These are phyloP conservation scores for Cladosporium velox DNA, from an alignment of 2,329 filamentous ascomycete species.

Conservation along the genomic window DNA sequence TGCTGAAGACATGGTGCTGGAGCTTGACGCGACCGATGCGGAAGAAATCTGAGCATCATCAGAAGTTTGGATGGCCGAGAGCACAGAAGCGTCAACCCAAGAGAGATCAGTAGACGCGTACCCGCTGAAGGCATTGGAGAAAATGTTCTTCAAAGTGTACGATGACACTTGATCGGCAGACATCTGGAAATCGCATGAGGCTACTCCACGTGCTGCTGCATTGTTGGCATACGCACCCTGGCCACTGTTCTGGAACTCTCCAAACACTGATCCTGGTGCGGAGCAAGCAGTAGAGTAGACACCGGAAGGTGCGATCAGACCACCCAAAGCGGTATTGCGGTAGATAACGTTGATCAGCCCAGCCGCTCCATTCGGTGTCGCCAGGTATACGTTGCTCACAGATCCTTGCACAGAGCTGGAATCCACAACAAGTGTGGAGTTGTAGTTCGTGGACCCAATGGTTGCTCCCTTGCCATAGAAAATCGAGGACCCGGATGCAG, in stretches of 20 bases:
- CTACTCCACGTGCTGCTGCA: slow-evolving; percentile 33
- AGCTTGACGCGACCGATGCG: slow-evolving; percentile 22
- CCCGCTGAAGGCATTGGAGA: slow-evolving; percentile 38
- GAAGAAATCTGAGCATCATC: slow-evolving; percentile 31
- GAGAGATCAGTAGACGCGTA: slow-evolving; percentile 38
- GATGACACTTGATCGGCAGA: slow-evolving; percentile 39
- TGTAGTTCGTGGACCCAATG: slow-evolving; percentile 18
- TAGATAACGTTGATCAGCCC: slow-evolving; percentile 43
- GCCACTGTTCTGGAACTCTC: slow-evolving; percentile 47
- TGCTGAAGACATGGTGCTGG: slow-evolving; percentile 23
- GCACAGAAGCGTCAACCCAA: slow-evolving; percentile 43
- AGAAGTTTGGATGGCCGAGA: slow-evolving; percentile 38
- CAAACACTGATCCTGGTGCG: slow-evolving; percentile 37
- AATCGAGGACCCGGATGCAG: slow-evolving; percentile 29
- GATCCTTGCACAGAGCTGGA: slow-evolving; percentile 15
- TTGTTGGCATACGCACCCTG: slow-evolving; percentile 45
- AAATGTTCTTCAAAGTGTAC: slow-evolving; percentile 41
- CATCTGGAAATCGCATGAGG: slow-evolving; percentile 39
- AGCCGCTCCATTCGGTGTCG: slow-evolving; percentile 46
- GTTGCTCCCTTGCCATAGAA: slow-evolving; percentile 25
- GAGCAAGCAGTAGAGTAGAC: slow-evolving; percentile 35
- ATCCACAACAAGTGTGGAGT: slow-evolving; percentile 21
- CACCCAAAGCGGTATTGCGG: slow-evolving; percentile 43
- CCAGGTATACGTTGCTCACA: slow-evolving; percentile 44
- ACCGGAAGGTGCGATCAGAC: slow-evolving; percentile 42